Evolutionary conservation across 2,329 filamentous ascomycete genomes (phyloP).

Genomic region (Sclerotinia subarctica): DNA sequence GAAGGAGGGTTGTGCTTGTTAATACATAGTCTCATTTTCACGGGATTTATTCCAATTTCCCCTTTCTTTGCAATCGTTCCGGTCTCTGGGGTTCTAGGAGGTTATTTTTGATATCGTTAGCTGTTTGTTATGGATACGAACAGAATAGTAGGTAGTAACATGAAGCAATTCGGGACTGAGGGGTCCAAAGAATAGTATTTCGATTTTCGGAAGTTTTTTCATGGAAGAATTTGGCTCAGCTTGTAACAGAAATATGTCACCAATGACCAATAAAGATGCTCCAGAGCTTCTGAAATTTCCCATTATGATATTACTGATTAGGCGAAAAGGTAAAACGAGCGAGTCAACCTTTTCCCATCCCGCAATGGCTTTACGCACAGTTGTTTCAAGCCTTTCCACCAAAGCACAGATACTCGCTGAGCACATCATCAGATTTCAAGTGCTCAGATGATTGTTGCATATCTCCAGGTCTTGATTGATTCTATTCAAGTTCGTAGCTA

Average conservation of each 20-base stretch:
- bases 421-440: not conserved
- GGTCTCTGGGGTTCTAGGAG: constrained; percentile 28
- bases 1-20: constrained; percentile 93
- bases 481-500: not conserved
- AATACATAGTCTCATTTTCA: constrained; percentile 25
- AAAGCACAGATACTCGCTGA: constrained; percentile 9
- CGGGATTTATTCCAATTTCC: constrained; percentile 25
- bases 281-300: not conserved
- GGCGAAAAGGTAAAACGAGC: constrained; percentile 6
- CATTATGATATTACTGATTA: not conserved
- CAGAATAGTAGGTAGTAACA: constrained; percentile 17
- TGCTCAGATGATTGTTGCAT: not conserved
- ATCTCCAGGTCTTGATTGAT: not conserved
- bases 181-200: constrained; percentile 3
- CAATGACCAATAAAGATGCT: not conserved
- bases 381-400: constrained; percentile 11
- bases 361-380: constrained; percentile 4
- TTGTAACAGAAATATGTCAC: constrained; percentile 16
- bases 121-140: constrained; percentile 31
- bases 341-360: not conserved
- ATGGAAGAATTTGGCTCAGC: not conserved
- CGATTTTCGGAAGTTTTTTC: not conserved
- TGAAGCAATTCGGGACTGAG: not conserved
- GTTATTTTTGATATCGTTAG: constrained; percentile 28
- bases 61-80: constrained; percentile 21